Conservation (phyloP, 306 rosid species). For the Gastrolobium villosum region DNA sequence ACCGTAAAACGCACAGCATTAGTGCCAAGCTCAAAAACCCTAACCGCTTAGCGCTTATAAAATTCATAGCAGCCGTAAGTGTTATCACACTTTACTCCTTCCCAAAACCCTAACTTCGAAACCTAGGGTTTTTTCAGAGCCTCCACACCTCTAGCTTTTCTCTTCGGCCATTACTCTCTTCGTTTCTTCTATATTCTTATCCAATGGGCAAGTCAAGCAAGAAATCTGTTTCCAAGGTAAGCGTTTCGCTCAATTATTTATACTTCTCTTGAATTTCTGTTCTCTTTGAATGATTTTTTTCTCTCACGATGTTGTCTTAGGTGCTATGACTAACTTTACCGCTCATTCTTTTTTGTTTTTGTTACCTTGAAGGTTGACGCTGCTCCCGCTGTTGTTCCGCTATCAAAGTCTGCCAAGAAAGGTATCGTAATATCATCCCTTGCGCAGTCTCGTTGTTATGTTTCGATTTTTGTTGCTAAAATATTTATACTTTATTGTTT, state of each 20-base stretch:
- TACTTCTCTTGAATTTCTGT: not conserved
- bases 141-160: not conserved
- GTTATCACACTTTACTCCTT: not conserved
- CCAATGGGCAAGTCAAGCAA: slow-evolving; percentile 84
- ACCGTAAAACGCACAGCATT: slow-evolving; percentile 34
- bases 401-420: slow-evolving; percentile 67
- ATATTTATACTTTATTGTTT: not conserved
- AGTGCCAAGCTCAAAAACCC: slow-evolving; percentile 43
- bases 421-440: slow-evolving; percentile 44
- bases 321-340: not conserved
- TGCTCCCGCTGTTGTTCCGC: slow-evolving; percentile 63
- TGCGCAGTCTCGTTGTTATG: not conserved
- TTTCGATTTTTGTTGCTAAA: not conserved
- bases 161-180: not conserved
- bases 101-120: slow-evolving; percentile 56
- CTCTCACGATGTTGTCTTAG: not conserved
- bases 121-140: slow-evolving; percentile 68
- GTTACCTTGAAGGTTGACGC: slow-evolving; percentile 62
- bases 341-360: not conserved
- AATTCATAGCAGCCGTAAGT: not conserved
- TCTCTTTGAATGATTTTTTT: not conserved
- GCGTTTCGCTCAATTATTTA: not conserved
- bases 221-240: slow-evolving; percentile 78
- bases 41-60: slow-evolving; percentile 41
- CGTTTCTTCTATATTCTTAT: not conserved